phyloP scores from a whole-genome alignment of 1,139 yeast species.

The Geotrichum klebahnii region DNA sequence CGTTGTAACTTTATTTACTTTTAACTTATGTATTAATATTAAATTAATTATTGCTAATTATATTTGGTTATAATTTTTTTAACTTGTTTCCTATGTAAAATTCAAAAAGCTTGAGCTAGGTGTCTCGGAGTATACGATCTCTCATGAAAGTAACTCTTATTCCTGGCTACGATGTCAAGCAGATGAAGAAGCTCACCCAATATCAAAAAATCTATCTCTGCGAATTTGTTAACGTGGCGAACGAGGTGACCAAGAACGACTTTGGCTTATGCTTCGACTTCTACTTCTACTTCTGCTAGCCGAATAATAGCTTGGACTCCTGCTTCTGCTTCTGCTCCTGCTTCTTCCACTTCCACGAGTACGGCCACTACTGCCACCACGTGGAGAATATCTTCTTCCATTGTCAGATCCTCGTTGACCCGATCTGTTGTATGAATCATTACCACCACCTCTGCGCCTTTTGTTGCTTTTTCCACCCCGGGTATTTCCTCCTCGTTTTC shows the following conservation, averaged over 20 bases:
- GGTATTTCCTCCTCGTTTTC: constrained; percentile 3
- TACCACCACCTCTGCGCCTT: not conserved
- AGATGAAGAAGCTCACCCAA: no score
- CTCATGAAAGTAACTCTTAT: no score
- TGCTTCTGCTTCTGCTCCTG: constrained; percentile 12
- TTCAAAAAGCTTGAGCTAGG: no score
- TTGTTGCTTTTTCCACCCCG: constrained; percentile 5
- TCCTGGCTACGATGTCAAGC: no score
- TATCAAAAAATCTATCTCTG: no score
- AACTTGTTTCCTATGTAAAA: no score
- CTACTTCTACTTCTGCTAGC: constrained; percentile 15
- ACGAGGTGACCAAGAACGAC: constrained; percentile 4
- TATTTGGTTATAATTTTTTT: no score
- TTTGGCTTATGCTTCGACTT: constrained; percentile 11
- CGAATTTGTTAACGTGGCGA: not conserved
- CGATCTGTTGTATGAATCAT: not conserved
- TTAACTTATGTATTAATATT: no score
- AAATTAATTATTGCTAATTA: no score
- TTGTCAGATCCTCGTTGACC: not conserved
- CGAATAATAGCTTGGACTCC: constrained; percentile 6
- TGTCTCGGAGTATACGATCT: no score
- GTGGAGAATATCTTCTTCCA: constrained; percentile 2
- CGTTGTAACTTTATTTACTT: no score
- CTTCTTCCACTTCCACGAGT: constrained; percentile 18
- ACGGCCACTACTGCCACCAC: constrained; percentile 16